Base-by-base conservation (phyloP, 495 filamentous ascomycete genomes). In the Darksidea phi region DNA sequence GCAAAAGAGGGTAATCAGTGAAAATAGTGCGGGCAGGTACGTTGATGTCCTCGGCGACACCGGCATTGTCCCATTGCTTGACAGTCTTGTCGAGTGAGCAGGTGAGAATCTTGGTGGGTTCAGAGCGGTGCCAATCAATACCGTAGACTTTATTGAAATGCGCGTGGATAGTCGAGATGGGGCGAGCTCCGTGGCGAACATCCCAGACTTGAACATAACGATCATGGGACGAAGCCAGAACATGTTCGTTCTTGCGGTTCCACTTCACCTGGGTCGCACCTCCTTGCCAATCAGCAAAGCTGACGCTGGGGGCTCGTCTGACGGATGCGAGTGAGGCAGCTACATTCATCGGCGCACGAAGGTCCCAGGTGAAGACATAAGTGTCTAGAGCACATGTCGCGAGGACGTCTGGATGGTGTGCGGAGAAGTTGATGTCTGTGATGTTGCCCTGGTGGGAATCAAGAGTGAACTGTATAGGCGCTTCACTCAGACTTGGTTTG, bases 131-230 rank as follows among this genome's bases (percentile, higher is more conserved):
- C 93, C 93, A 97, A 74, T 96, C 93, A 20, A 97, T 79, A 12
- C 93, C 93, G 72, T 96, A 96, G 41, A 97, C 96, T 71, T 96
- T 96, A 11, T 91, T 95, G n/a, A 84, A 84, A 70, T 97, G 93
- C 0, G 93, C 93, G 67, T 85, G 82, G 46, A 97, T 94, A 37
- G 89, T 90, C 34, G 84, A 83, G 28, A 97, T 74, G 15, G 91
- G 91, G 49, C 82, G 80, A 13, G 88, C 88, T 1, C 91, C 84
- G 72, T 86, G 90, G 43, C 93, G 79, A 62, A 87, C 84, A 74
- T 97, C 93, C 93, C 93, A 97, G 38, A 97, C 91, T 34, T 88
- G 84, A 12, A 96, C 75, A 74, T 84, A 89, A 18, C 84, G 85
- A 71, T 96, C 90, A 72, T 97, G 93, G 4, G 93, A 90, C 17